Evolutionary conservation across 2,329 filamentous ascomycete species (phyloP), one percentile per base, ranked within the genome.

Genomic region (Botryotinia narcissicola): DNA sequence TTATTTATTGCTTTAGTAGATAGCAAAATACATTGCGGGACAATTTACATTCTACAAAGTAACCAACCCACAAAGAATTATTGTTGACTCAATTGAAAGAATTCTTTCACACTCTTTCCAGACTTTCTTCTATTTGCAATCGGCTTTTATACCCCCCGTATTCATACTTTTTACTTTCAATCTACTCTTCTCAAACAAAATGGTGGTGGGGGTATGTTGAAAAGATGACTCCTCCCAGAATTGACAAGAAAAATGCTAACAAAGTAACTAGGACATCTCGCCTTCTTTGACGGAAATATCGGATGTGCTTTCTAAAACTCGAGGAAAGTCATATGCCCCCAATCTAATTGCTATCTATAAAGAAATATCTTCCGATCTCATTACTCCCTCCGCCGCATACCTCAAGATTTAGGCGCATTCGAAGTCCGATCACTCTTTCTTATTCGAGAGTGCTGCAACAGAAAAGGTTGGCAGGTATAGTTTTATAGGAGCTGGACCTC

Each of bases 361-460:
- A 40, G 93, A 95, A 76, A 94, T 97, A 78, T 90, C 94, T 9
- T 95, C 95, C 78, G 95, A 98, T 83, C 91, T 98, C 78, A 88
- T 98, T 82, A 99, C 95, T 1, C 96, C 96, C 4, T 95, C 94
- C n/a, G 89, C 93, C 75, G 95, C 97, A 78, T 99, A 98, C 83
- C 88, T 99, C 77, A 98, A 98, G 84, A 87, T 98, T 78, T 91
- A 93, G 51, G 88, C 90, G 75, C 90, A 92, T 86, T 92, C 88
- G 44, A 85, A 88, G 77, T 93, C 92, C 67, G 91, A 93, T 78
- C 90, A 93, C 80, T 98, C 95, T 5, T 98, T 98, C 82, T 89
- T 99, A 66, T 97, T 97, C 83, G 96, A 99, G 84, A 97, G 94
- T 80, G 96, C 95, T 40, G 94, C 95, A 35, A 95, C 94, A 42